phyloP scores from a whole-genome alignment of 2,329 filamentous ascomycete species.

The Hortaea werneckii region DNA sequence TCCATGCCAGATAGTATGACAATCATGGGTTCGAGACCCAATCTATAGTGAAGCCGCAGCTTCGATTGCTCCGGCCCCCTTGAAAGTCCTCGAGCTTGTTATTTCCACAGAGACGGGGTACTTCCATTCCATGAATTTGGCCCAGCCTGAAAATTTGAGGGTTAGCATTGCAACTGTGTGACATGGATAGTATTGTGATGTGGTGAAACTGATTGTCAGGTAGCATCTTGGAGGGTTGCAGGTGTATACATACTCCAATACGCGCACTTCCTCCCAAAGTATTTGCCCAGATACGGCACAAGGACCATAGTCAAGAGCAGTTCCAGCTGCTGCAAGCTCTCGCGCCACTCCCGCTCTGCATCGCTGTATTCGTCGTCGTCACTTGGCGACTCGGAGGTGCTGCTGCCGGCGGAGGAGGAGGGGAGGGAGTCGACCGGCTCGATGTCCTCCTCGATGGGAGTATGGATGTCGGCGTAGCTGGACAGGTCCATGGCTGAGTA shows the following conservation, averaged over 20 bases:
- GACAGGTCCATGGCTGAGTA: slow-evolving; percentile 26
- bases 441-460: slow-evolving; percentile 27
- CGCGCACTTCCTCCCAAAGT: slow-evolving; percentile 85
- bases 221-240: too few relatives aligned
- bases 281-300: slow-evolving; percentile 89
- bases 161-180: too few relatives aligned
- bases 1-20: too few relatives aligned
- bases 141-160: slow-evolving; percentile 57
- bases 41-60: slow-evolving; percentile 33
- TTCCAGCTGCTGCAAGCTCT: slow-evolving; percentile 87
- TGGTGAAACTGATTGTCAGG: too few relatives aligned
- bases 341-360: slow-evolving; percentile 90
- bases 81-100: slow-evolving; percentile 37
- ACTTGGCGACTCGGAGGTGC: slow-evolving; percentile 38
- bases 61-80: slow-evolving; percentile 35
- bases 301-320: slow-evolving; percentile 88
- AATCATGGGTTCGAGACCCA: too few relatives aligned
- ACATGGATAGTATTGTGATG: too few relatives aligned
- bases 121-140: slow-evolving; percentile 87
- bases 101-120: slow-evolving; percentile 66
- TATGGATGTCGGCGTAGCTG: slow-evolving; percentile 39
- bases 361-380: slow-evolving; percentile 55
- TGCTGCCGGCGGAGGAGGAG: slow-evolving; percentile 39
- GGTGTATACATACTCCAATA: slow-evolving; percentile 74
- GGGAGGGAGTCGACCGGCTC: slow-evolving; percentile 37